Evolutionary conservation across 2,329 filamentous ascomycete genomes (phyloP).

Genomic region (Plectosphaerella cucumerina): DNA sequence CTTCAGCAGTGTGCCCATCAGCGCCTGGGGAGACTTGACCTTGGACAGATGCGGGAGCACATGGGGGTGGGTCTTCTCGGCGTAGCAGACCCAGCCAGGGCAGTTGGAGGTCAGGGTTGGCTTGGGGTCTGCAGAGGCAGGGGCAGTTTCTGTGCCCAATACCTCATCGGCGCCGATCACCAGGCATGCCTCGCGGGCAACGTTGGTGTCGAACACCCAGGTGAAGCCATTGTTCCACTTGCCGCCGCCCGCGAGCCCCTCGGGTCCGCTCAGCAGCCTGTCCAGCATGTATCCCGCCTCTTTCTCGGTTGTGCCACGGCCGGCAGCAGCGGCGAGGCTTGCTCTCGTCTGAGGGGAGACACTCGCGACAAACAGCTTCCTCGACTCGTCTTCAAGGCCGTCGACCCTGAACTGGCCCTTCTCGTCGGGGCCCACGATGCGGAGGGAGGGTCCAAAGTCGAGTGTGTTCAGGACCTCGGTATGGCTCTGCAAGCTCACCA

Average conservation of each 20-base stretch:
- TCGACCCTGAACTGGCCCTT: slow-evolving; percentile 35
- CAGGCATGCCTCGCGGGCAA: slow-evolving; percentile 76
- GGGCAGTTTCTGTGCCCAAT: slow-evolving; percentile 25
- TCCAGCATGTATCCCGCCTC: slow-evolving; percentile 80
- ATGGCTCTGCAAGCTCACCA: slow-evolving; percentile 92
- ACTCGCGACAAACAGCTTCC: slow-evolving; percentile 83
- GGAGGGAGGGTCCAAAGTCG: slow-evolving; percentile 58
- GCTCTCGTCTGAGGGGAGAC: slow-evolving; percentile 89
- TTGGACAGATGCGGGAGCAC: slow-evolving; percentile 86
- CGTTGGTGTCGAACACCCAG: slow-evolving; percentile 89
- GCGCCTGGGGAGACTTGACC: slow-evolving; percentile 89
- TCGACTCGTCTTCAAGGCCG: slow-evolving; percentile 53
- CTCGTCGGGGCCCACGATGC: slow-evolving; percentile 26
- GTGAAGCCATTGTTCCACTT: slow-evolving; percentile 72
- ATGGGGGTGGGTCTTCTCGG: slow-evolving; percentile 95
- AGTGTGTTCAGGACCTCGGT: slow-evolving; percentile 82
- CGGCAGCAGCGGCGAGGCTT: slow-evolving; percentile 80
- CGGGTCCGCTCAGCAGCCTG: slow-evolving; percentile 67
- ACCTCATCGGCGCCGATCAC: slow-evolving; percentile 74
- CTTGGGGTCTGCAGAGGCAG: slow-evolving; percentile 18
- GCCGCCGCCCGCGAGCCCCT: slow-evolving; percentile 67
- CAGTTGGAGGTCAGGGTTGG: slow-evolving; percentile 86
- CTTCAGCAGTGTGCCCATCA: slow-evolving; percentile 87
- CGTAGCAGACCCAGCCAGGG: slow-evolving; percentile 98
- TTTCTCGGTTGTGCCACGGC: slow-evolving; percentile 63